phyloP scores from a whole-genome alignment of 768 basidiomycete species.

The Lactarius indigo region DNA sequence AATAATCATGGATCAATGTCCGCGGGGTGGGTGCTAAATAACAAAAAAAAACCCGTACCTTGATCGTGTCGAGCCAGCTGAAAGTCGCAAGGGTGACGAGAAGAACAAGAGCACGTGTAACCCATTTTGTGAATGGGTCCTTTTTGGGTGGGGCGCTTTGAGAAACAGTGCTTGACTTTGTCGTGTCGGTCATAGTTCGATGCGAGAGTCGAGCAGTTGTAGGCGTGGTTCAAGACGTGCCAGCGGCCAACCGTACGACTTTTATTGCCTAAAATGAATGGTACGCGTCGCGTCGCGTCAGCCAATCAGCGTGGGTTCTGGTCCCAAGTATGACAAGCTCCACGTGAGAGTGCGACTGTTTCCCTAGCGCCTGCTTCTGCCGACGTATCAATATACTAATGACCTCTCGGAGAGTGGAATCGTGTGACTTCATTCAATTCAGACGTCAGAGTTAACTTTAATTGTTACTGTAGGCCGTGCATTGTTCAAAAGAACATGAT shows the following conservation, averaged over 20 bases:
- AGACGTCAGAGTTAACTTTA: background rate
- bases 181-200: conserved; percentile 1
- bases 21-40: background rate
- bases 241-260: background rate
- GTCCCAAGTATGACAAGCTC: background rate
- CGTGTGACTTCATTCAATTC: too few species aligned
- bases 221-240: background rate
- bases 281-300: background rate
- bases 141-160: background rate
- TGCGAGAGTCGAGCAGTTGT: background rate
- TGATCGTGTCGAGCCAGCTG: conserved; percentile 25
- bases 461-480: background rate
- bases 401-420: background rate
- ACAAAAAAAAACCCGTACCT: conserved; percentile 2
- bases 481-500: background rate
- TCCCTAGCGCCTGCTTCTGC: background rate
- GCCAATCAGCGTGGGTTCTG: background rate
- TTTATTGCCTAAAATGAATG: background rate
- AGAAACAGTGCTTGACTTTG: background rate
- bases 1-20: background rate
- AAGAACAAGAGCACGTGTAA: conserved; percentile 3
- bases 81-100: conserved; percentile 11
- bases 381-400: background rate
- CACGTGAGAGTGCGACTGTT: background rate
- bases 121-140: conserved; percentile 21